A percentile compares a stretch with the other conserved stretches of the same genome.
Conservation (phyloP, 768 basidiomycete genomes). For the Tricholoma flavovirens region DNA sequence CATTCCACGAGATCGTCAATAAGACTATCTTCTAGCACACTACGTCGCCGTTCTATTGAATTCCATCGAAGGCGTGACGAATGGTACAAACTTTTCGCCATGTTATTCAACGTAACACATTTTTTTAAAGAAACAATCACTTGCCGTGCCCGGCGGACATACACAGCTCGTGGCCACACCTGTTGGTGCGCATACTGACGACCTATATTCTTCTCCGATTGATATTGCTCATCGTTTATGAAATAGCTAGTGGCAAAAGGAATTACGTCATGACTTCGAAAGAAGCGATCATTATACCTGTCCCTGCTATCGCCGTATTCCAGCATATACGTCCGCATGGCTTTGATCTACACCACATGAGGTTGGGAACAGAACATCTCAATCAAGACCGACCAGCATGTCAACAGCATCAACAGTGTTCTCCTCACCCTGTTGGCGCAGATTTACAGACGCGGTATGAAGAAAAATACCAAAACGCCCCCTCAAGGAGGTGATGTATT, state of each 20-base stretch:
- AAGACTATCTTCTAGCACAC: conserved; percentile 51
- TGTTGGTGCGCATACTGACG: conserved; percentile 67
- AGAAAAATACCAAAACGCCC: conserved; percentile 64
- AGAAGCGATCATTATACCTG: conserved; percentile 19
- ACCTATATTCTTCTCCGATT: conserved; percentile 58
- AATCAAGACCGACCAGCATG: conserved; percentile 45
- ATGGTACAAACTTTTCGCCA: conserved; percentile 48
- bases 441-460: conserved; percentile 60
- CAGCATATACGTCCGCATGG: conserved; percentile 65
- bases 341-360: conserved; percentile 42
- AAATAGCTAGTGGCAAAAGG: conserved; percentile 36
- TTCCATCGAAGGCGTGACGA: conserved; percentile 68
- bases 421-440: conserved; percentile 71
- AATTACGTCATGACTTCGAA: background rate
- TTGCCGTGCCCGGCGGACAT: conserved; percentile 61
- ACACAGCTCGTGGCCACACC: conserved; percentile 70
- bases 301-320: conserved; percentile 73
- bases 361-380: background rate
- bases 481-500: conserved; percentile 52
- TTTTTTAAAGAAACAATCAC: background rate
- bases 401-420: conserved; percentile 79
- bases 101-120: background rate
- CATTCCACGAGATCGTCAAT: conserved; percentile 71
- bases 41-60: conserved; percentile 60
- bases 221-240: conserved; percentile 52